Evolutionary conservation across 1,284 basidiomycete genomes (phyloP), one percentile per base, ranked within the genome.

Genomic region (Thelephora terrestris): DNA sequence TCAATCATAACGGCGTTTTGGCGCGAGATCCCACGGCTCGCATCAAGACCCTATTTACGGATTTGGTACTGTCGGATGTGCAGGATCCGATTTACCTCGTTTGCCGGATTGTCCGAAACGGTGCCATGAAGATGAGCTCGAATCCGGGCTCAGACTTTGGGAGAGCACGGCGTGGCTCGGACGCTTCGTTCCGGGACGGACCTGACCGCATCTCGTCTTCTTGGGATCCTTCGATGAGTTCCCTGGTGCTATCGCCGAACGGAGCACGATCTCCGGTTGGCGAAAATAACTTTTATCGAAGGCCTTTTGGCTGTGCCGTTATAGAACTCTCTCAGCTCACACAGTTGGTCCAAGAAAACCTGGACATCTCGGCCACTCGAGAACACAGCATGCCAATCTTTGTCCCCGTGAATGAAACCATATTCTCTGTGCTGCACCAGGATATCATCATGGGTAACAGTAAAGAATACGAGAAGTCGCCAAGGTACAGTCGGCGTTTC

Each of bases 261-360:
- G 55, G 50, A 18, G 44, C 48, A 23, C 6, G 48, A 57, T 23
- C 56, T 50, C 46, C 71, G 75, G n/a, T 51, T 55, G 3, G 53
- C 62, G 7, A 53, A 59, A 42, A 14, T 4, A 42, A 9, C n/a
- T 73, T 76, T 42, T 85, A 88, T 58, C 77, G 95, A 42, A 71
- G 94, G 47, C 94, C 95, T 0, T 91, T 98, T 59, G 95, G 93
- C 12, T 97, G 92, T 61, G 94, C 94, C 1, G 86, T 95, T 4
- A 69, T 97, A 47, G 90, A 95, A 58, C 70, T 98, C 35, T 81
- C 83, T 0, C 82, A 91, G 55, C 68, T 96, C 53, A 75, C 70
- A 55, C 80, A 81, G 53, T 81, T 81, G 70, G 71, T 71, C 3
- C 66, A 71, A 1, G 86, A 89, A 45, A 73, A 78, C 50, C 56